Evolutionary conservation across 2,329 filamentous ascomycete species (phyloP).

Genomic region (Cercospora sojina): DNA sequence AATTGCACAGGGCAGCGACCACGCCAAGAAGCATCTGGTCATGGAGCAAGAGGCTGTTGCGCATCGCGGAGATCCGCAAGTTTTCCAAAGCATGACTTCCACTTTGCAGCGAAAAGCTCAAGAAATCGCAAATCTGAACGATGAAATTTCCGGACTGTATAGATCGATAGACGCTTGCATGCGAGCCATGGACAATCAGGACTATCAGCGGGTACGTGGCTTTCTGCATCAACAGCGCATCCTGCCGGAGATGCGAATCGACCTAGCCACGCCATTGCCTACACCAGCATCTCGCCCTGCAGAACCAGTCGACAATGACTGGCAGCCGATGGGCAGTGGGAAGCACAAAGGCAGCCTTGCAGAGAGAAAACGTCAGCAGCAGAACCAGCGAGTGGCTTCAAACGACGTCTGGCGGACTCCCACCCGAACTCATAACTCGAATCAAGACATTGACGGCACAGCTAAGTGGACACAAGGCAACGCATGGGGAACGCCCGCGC

Average conservation of each 20-base stretch:
- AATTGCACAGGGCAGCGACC: conserved; percentile 8
- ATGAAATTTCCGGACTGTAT: conserved; percentile 15
- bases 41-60: conserved; percentile 21
- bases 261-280: conserved; percentile 8
- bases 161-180: conserved; percentile 18
- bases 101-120: conserved; percentile 19
- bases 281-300: conserved; percentile 1
- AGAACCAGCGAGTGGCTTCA: background rate
- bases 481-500: conserved; percentile 3
- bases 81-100: conserved; percentile 16
- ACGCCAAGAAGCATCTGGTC: conserved; percentile 15
- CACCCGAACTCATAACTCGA: background rate
- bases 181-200: conserved; percentile 12
- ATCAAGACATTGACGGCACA: conserved; percentile 17
- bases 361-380: conserved; percentile 16
- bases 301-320: conserved; percentile 7
- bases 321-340: conserved; percentile 15
- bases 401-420: background rate
- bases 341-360: background rate
- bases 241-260: conserved; percentile 17
- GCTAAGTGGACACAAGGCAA: conserved; percentile 9
- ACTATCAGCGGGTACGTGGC: conserved; percentile 10
- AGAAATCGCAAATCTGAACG: conserved; percentile 9
- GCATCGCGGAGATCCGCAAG: conserved; percentile 15
- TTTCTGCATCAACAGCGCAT: conserved; percentile 15